Evolutionary conservation across 1,284 basidiomycete species (phyloP).

Genomic region (Veloboletus limbatus): DNA sequence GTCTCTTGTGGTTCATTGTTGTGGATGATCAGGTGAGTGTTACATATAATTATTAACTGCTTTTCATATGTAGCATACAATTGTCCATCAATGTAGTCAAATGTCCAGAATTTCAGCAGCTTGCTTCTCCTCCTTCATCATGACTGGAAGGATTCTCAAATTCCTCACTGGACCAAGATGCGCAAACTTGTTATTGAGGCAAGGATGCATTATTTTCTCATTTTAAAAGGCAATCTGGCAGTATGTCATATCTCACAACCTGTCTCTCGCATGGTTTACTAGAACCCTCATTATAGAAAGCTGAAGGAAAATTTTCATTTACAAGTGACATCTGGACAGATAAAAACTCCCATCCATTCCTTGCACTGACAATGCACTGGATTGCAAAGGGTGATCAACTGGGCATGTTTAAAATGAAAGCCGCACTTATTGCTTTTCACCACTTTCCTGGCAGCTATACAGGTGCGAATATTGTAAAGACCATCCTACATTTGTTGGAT

Average conservation of each 20-base stretch:
- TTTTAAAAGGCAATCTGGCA: background rate
- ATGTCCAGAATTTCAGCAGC: too few species aligned
- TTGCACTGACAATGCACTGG: background rate
- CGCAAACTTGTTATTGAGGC: background rate
- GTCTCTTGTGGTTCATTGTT: too few species aligned
- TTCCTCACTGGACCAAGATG: background rate
- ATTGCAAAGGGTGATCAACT: background rate
- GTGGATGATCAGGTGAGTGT: too few species aligned
- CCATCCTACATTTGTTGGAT: conserved; percentile 3
- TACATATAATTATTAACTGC: too few species aligned
- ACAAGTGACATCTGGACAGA: conserved; percentile 2
- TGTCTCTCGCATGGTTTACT: background rate
- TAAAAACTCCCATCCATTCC: background rate
- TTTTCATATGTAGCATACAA: too few species aligned
- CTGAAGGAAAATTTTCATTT: background rate
- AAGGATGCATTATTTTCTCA: conserved; percentile 1
- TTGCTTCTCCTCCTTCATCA: too few species aligned
- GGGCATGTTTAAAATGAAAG: conserved; percentile 1
- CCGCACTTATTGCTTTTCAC: conserved; percentile 6
- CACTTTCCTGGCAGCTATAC: conserved; percentile 3
- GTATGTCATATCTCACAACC: too few species aligned
- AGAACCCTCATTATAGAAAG: background rate
- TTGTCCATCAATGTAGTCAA: too few species aligned
- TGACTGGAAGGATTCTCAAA: too few species aligned
- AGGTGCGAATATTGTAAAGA: background rate